Evolutionary conservation across 1,139 yeast genomes (phyloP).

Genomic region (Insectozyma bohioensis): DNA sequence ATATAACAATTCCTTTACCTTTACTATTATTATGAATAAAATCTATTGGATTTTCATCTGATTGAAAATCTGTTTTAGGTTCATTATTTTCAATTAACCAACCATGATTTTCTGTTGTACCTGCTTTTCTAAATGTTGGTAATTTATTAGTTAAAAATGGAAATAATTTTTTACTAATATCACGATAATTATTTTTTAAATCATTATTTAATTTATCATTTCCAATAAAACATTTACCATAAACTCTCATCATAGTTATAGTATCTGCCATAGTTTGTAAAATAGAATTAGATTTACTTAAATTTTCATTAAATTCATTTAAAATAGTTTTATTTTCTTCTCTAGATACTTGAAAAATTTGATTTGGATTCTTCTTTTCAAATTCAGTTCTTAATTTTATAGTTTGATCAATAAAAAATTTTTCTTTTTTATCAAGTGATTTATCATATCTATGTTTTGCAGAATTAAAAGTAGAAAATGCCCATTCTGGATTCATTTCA

Average conservation of each 20-base stretch:
- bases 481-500: conserved; percentile 25
- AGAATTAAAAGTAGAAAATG: conserved; percentile 17
- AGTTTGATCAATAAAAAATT: conserved; percentile 10
- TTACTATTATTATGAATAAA: conserved; percentile 17
- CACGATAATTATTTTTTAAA: conserved; percentile 14
- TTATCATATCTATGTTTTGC: conserved; percentile 26
- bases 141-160: conserved; percentile 27
- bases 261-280: conserved; percentile 41
- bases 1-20: conserved; percentile 43
- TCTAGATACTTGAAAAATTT: conserved; percentile 6
- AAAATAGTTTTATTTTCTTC: conserved; percentile 22
- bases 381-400: conserved; percentile 7
- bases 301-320: conserved; percentile 16
- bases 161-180: conserved; percentile 25
- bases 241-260: conserved; percentile 30
- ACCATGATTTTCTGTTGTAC: conserved; percentile 7
- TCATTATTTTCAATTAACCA: conserved; percentile 12
- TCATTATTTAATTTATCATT: conserved; percentile 10
- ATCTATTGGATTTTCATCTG: conserved; percentile 15
- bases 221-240: conserved; percentile 36
- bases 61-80: conserved; percentile 1
- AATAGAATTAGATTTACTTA: conserved; percentile 18
- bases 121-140: conserved; percentile 24
- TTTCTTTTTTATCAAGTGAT: conserved; percentile 20
- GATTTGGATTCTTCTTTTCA: conserved; percentile 14